Base-by-base conservation (phyloP, 1,284 basidiomycete genomes). In the Moesziomyces parantarcticus region DNA sequence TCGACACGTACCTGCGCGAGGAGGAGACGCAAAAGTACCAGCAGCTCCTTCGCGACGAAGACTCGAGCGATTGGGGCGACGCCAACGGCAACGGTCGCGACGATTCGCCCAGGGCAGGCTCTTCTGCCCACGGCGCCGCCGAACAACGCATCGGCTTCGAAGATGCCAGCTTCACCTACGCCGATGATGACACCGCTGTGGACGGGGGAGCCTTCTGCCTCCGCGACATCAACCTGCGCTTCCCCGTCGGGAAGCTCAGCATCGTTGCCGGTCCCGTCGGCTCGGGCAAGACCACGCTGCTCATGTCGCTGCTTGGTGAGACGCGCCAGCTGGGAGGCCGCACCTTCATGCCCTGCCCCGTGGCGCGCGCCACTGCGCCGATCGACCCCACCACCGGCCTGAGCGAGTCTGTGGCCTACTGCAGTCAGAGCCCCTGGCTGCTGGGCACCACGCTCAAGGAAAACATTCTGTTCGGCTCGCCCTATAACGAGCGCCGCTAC, bases 381-480 rank as follows among this genome's bases (percentile, higher is more conserved):
- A 65, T 77, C 21, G 86, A 87, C 59, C 85, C 82, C 2, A 86
- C 87, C 22, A 85, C 89, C 23, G 90, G 91, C 0, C 84, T 91
- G 36, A 88, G 88, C 76, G 90, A 93, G 75, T 86, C 89, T 10
- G 89, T 94, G 60, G 94, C 93, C 0, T 98, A 94, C 85, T 94
- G 97, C 13, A 93, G 94, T n/a, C 95, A 97, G 86, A 88, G 89
- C 1, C 90, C 94, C 0, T 94, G 92, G 92, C 87, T 97, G 36
- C 90, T 93, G 58, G 97, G 97, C 81, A 94, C 93, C 0, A 92
- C 92, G 5, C 94, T 98, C 84, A 91, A 91, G 87, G 92, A 96
- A 50, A 98, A 97, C 76, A 96, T 97, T 70, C 84, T 97, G 22
- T 98, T 98, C 85, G 92, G 90, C 60, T 86, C 93, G 23, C 92